phyloP scores from a whole-genome alignment of 345 rosid species.

The Euphorbia pulcherrima region DNA sequence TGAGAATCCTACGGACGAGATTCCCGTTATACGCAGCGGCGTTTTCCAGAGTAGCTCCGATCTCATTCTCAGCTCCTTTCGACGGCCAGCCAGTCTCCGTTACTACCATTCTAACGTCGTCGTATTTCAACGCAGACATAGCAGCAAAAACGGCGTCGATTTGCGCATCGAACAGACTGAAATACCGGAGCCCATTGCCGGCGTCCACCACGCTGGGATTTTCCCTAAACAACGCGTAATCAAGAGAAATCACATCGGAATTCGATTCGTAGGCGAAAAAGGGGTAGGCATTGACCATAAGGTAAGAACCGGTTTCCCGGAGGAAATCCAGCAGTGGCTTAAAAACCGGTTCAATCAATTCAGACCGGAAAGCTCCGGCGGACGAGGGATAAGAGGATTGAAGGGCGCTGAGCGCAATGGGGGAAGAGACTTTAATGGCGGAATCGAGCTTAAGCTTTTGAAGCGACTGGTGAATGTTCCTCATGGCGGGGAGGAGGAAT shows the following conservation, averaged over 20 bases:
- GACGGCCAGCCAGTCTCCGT: conserved; percentile 99
- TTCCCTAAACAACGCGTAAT: conserved; percentile 80
- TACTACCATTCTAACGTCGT: conserved; percentile 60
- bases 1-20: conserved; percentile 65
- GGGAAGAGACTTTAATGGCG: conserved; percentile 73
- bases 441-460: conserved; percentile 53
- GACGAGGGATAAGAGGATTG: conserved; percentile 87
- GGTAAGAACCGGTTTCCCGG: conserved; percentile 78
- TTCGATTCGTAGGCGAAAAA: conserved; percentile 92
- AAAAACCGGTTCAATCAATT: conserved; percentile 62
- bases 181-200: conserved; percentile 72
- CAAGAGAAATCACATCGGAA: conserved; percentile 82
- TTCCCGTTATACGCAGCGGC: conserved; percentile 93
- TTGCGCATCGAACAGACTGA: conserved; percentile 90
- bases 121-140: conserved; percentile 65
- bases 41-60: conserved; percentile 61
- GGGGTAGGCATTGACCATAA: conserved; percentile 89
- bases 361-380: conserved; percentile 80
- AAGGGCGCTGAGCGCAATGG: conserved; percentile 76
- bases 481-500: conserved; percentile 75
- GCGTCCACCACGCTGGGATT: conserved; percentile 89
- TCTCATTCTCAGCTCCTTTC: conserved; percentile 70
- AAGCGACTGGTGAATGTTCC: conserved; percentile 73
- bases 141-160: conserved; percentile 97
- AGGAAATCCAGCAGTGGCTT: conserved; percentile 79